Conservation (phyloP, 345 rosid genomes). For the Bruguiera gymnorhiza region DNA sequence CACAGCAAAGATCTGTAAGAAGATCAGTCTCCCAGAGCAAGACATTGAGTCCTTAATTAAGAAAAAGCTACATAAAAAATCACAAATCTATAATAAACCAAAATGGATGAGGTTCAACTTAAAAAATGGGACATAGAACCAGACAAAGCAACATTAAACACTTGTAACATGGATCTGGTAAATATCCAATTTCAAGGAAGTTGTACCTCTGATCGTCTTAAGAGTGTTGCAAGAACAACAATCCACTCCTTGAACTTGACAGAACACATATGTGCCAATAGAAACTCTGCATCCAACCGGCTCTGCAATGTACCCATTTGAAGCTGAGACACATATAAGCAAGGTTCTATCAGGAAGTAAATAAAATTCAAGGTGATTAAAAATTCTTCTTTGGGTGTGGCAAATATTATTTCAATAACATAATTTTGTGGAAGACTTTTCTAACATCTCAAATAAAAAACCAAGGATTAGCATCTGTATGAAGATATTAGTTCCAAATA, state of each 20-base stretch:
- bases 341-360: slow-evolving; percentile 3
- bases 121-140: neutral
- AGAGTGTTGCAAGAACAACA: slow-evolving; percentile 90
- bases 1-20: neutral
- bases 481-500: neutral
- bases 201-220: slow-evolving; percentile 81
- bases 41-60: neutral
- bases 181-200: slow-evolving; percentile 8
- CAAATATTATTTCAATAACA: neutral
- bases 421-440: neutral
- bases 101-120: neutral
- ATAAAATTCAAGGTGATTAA: neutral
- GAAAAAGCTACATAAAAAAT: neutral
- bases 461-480: neutral
- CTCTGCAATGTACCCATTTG: slow-evolving; percentile 94
- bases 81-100: neutral
- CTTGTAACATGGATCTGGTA: neutral
- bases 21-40: neutral
- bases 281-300: slow-evolving; percentile 91
- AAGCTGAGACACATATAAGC: slow-evolving; percentile 48
- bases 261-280: slow-evolving; percentile 97
- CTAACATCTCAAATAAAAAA: neutral
- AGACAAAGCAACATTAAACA: neutral
- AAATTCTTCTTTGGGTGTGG: neutral
- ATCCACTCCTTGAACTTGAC: slow-evolving; percentile 99